Evolutionary conservation across 2,329 filamentous ascomycete species (phyloP).

Genomic region (Pyricularia sp.): DNA sequence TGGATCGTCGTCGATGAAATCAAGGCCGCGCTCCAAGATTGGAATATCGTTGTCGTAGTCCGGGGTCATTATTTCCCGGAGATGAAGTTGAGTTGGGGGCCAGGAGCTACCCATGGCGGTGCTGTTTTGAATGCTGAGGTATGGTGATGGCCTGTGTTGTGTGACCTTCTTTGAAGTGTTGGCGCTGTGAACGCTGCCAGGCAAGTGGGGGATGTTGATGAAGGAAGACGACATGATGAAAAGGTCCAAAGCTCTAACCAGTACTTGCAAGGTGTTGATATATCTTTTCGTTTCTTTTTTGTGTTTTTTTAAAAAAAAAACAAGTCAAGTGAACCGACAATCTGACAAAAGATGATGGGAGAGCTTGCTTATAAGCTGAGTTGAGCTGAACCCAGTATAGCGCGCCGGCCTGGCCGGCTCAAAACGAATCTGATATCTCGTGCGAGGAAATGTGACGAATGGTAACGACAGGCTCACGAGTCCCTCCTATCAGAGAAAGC

Average conservation of each 20-base stretch:
- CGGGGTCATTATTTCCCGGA: constrained; percentile 29
- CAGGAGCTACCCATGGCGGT: constrained; percentile 24
- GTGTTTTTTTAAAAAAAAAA: too few species aligned
- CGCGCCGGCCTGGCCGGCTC: constrained; percentile 22
- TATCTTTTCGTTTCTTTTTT: not conserved
- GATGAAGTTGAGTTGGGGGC: constrained; percentile 40
- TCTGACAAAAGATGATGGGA: not conserved
- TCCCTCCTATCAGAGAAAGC: constrained; percentile 2
- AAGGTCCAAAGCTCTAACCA: not conserved
- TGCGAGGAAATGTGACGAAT: constrained; percentile 1
- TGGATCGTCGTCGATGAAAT: constrained; percentile 39
- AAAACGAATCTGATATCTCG: constrained; percentile 6
- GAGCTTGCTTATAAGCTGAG: not conserved
- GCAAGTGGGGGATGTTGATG: constrained; percentile 3
- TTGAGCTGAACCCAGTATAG: constrained; percentile 1
- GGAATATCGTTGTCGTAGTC: constrained; percentile 31
- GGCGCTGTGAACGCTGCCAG: constrained; percentile 2
- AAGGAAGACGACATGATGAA: not conserved
- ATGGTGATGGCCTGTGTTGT: not conserved
- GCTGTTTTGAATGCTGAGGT: constrained; percentile 1
- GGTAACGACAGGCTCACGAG: not conserved
- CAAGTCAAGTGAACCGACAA: not conserved
- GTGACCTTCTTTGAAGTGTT: constrained; percentile 1
- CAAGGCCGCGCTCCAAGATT: constrained; percentile 16
- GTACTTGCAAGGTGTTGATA: not conserved